A percentile compares a stretch with the other conserved stretches of the same genome.
phyloP scores from a whole-genome alignment of 2,329 filamentous ascomycete genomes.

The Diatrype stigma region DNA sequence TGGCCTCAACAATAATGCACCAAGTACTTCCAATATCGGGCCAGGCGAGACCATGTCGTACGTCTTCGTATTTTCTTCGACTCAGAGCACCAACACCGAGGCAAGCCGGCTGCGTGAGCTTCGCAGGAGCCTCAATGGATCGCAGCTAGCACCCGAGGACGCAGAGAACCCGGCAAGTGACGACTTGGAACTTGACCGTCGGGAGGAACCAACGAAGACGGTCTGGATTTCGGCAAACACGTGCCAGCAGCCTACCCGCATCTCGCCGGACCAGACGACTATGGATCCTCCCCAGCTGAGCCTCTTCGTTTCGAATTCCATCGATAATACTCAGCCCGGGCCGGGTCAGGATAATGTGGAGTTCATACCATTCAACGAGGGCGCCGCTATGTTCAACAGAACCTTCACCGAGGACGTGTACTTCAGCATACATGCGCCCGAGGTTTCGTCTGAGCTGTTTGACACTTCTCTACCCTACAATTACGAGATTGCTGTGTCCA shows the following conservation, averaged over 20 bases:
- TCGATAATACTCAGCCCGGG: constrained; percentile 61
- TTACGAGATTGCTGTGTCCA: constrained; percentile 77
- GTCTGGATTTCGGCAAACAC: constrained; percentile 85
- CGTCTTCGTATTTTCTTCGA: constrained; percentile 54
- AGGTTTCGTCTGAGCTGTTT: constrained; percentile 53
- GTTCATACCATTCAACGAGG: constrained; percentile 54
- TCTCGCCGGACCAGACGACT: constrained; percentile 39
- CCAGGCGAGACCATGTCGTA: constrained; percentile 61
- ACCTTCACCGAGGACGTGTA: constrained; percentile 66
- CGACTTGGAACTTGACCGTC: constrained; percentile 14
- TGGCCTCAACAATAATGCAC: constrained; percentile 62
- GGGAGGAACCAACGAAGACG: constrained; percentile 35
- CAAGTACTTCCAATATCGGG: constrained; percentile 53
- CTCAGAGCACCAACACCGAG: constrained; percentile 39
- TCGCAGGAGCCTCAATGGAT: constrained; percentile 19
- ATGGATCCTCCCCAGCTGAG: constrained; percentile 65
- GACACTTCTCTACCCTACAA: constrained; percentile 60
- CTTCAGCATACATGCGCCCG: constrained; percentile 70
- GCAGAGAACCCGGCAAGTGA: constrained; percentile 15
- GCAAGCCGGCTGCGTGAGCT: constrained; percentile 15
- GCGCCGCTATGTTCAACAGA: constrained; percentile 63
- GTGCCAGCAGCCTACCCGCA: constrained; percentile 68
- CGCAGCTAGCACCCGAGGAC: constrained; percentile 9
- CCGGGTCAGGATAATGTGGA: constrained; percentile 49
- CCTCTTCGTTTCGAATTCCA: constrained; percentile 69